phyloP scores from a whole-genome alignment of 768 basidiomycete genomes.

The Kwoniella shandongensis region DNA sequence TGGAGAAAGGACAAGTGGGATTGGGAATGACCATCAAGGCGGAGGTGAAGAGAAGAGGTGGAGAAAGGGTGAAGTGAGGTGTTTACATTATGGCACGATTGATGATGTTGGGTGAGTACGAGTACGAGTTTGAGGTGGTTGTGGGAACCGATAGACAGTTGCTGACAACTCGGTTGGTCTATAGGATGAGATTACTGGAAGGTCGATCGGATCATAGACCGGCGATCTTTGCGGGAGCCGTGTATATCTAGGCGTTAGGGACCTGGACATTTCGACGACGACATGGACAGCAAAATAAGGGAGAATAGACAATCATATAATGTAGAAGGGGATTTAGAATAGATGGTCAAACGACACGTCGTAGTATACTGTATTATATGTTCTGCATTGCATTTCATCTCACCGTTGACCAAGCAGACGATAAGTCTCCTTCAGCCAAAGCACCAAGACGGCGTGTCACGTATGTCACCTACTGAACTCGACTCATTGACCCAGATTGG shows the following conservation, averaged over 20 bases:
- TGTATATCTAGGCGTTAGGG: conserved; percentile 42
- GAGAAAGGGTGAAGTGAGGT: conserved; percentile 49
- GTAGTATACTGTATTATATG: too few species aligned
- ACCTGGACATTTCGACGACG: too few species aligned
- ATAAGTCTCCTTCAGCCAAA: too few species aligned
- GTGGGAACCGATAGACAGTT: not conserved
- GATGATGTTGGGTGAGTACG: conserved; percentile 48
- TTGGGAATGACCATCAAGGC: not conserved
- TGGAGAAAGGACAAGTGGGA: not conserved
- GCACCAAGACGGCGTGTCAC: too few species aligned
- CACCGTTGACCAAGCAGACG: too few species aligned
- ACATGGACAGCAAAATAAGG: too few species aligned
- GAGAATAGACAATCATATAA: too few species aligned
- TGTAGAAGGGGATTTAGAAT: too few species aligned
- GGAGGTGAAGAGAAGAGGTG: conserved; percentile 13
- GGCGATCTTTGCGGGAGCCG: conserved; percentile 50
- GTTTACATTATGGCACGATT: conserved; percentile 52
- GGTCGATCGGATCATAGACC: conserved; percentile 53
- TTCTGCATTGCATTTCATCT: too few species aligned
- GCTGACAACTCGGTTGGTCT: conserved; percentile 10
- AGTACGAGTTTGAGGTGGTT: not conserved
- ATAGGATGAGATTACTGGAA: conserved; percentile 48
- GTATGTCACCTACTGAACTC: too few species aligned
- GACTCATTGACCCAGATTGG: too few species aligned
- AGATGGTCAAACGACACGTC: too few species aligned